Evolutionary conservation across 345 rosid genomes (phyloP).

Genomic region (Eucalyptus marginata): DNA sequence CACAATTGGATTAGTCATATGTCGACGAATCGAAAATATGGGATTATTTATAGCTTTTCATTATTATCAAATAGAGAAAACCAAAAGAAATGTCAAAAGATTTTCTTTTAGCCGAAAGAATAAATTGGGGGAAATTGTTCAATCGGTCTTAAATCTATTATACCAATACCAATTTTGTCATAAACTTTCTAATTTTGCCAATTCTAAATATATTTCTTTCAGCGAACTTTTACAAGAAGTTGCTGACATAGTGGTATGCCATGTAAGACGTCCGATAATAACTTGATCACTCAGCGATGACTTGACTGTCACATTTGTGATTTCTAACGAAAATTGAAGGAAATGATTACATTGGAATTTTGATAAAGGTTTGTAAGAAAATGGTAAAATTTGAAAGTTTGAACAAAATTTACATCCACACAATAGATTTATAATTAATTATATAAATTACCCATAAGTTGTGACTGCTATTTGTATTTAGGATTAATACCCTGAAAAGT

Average conservation of each 20-base stretch:
- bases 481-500: accelerated
- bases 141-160: too few species aligned
- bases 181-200: too few species aligned
- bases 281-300: too few species aligned
- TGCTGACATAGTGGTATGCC: too few species aligned
- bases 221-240: background rate
- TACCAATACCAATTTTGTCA: accelerated
- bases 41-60: background rate
- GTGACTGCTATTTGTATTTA: background rate
- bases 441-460: background rate
- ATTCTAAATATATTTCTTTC: too few species aligned
- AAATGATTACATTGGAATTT: background rate
- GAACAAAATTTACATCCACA: too few species aligned
- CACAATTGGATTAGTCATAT: background rate
- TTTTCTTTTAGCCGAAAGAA: background rate
- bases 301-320: too few species aligned
- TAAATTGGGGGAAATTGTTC: background rate
- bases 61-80: background rate
- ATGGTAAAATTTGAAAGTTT: background rate
- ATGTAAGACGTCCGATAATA: too few species aligned
- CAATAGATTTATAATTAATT: too few species aligned
- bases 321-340: background rate
- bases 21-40: background rate
- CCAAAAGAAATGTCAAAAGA: too few species aligned
- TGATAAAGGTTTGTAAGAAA: too few species aligned